Evolutionary conservation across 139 green algal species (phyloP), one percentile per base, ranked within the genome.

Genomic region (Diplosphaera chodatii): DNA sequence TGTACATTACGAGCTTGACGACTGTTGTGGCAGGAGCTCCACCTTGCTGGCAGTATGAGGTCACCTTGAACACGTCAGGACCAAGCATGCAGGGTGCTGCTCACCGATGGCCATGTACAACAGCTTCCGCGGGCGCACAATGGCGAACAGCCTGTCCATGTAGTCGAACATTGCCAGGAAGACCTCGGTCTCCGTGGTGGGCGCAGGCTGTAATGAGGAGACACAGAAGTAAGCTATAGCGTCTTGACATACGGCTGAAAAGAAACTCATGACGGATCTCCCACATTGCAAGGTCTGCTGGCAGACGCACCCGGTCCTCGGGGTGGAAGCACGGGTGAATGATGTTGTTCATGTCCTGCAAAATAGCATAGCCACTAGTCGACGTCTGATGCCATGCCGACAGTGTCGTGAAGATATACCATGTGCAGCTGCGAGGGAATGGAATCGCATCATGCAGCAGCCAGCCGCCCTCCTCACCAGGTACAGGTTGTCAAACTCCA

Each of bases 281-380:
- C 32, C 3, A 55, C 5, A 2, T 4, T 21, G 23, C 30, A 21
- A 25, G 29, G 21, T 8, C 13, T 30, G 40, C 15, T 28, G 41
- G 40, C 40, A 15, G 3, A 31, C 84, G 70, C 40, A 92, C 84
- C 73, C 88, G 78, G 86, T 99, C 96, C 82, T 99, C 95, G 10
- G 96, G 96, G 76, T 99, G 96, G 77, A 99, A 99, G 89, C 96
- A 99, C 3, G 96, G 96, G 77, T 99, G 96, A 68, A 99, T 99
- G 86, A 99, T 99, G 21, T 95, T 95, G 79, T 99, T 99, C 96
- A 99, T 99, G 78, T 99, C 96, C 74, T 94, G 86, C 55, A 71
- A 13, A 15, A 10, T n/a, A 63, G 33, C 55, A 13, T 15, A 27
- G 65, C 37, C 18, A 15, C 32, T 10, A 18, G 30, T 69, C 22